phyloP scores from a whole-genome alignment of 495 filamentous ascomycete species.

The Talaromyces wortmannii region DNA sequence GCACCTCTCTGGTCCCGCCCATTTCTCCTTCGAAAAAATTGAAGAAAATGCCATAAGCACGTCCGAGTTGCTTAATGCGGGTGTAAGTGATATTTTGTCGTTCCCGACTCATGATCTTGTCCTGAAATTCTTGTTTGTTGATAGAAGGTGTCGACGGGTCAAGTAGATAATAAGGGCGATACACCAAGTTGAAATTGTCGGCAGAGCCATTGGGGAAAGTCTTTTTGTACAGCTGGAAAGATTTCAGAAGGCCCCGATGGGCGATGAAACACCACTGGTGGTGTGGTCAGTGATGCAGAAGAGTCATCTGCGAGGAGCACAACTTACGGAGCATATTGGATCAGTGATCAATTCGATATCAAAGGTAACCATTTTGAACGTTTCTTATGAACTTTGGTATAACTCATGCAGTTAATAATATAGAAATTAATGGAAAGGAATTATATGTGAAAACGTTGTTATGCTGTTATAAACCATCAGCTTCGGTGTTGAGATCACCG shows the following conservation, averaged over 20 bases:
- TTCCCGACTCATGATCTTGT: not conserved
- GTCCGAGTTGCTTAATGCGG: not conserved
- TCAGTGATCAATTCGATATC: not conserved
- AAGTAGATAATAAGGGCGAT: constrained; percentile 2
- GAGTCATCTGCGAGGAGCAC: not conserved
- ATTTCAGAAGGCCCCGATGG: not conserved
- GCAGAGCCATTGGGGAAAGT: not conserved
- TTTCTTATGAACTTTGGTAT: not conserved
- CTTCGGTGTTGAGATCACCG: not conserved
- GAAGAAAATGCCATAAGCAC: not conserved
- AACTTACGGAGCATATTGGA: constrained; percentile 1
- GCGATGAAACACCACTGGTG: constrained; percentile 2
- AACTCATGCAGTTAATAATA: not conserved
- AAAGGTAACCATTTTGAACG: not conserved
- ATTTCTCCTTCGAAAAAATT: not conserved
- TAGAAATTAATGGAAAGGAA: not conserved
- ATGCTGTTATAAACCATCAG: not conserved
- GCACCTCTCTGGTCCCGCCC: not conserved
- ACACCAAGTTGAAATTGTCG: not conserved
- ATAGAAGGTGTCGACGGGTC: not conserved
- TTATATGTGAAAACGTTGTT: not conserved
- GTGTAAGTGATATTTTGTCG: not conserved
- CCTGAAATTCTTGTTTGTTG: not conserved
- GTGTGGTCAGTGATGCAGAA: not conserved
- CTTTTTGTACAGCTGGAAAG: not conserved